A percentile compares a stretch with the other conserved stretches of the same genome.
These are phyloP conservation scores for Pichia exigua DNA, from an alignment of 805 yeast genomes.

Conservation along the genomic window DNA sequence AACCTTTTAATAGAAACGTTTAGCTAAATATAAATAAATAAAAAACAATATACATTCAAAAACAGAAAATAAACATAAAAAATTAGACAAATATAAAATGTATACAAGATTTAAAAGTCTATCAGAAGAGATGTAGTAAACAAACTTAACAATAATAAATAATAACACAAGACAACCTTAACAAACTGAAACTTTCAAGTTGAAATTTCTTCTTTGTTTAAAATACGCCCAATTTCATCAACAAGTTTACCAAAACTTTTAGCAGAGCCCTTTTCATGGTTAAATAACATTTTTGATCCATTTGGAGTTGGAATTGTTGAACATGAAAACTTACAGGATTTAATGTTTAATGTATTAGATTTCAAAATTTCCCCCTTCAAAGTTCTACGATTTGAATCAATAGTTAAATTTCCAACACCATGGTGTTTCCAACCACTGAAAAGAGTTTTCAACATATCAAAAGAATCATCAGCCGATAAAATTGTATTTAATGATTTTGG, in stretches of 20 bases:
- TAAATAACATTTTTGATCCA: conserved; percentile 48
- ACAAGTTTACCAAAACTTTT: conserved; percentile 54
- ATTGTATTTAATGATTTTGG: conserved; percentile 27
- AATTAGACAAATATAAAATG: background rate
- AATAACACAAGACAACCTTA: background rate
- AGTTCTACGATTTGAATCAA: conserved; percentile 34
- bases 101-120: background rate
- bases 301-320: conserved; percentile 33
- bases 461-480: conserved; percentile 45
- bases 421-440: conserved; percentile 62
- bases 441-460: conserved; percentile 55
- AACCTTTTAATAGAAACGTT: background rate
- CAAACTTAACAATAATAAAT: background rate
- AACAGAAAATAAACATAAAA: too few relatives aligned
- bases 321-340: conserved; percentile 57
- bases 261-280: conserved; percentile 56
- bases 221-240: conserved; percentile 55
- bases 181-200: conserved; percentile 13
- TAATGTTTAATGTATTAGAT: conserved; percentile 52
- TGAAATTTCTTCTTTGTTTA: conserved; percentile 56
- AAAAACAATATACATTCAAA: background rate
- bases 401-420: conserved; percentile 51
- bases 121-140: background rate
- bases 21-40: too few relatives aligned
- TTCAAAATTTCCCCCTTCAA: conserved; percentile 59